Conservation (phyloP, 139 green algal species). For the Chlamydomonas incerta region DNA sequence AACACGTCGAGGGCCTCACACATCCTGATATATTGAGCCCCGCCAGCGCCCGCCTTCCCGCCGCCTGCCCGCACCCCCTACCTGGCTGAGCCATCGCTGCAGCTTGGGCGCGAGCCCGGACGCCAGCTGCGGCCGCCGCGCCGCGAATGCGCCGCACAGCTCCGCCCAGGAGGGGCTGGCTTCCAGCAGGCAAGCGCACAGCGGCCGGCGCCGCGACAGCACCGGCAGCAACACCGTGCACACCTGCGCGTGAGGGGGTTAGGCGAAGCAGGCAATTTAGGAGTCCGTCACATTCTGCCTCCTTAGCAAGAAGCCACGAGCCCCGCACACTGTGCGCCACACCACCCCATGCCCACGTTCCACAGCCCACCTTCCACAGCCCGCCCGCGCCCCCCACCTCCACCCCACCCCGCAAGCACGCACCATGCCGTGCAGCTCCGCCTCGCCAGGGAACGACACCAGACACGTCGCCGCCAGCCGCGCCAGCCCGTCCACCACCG, state of each 20-base stretch:
- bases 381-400: too few species aligned
- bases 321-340: too few species aligned
- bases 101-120: conserved; percentile 51
- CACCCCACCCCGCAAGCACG: too few species aligned
- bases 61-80: background rate
- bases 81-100: conserved; percentile 54
- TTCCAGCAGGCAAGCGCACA: conserved; percentile 56
- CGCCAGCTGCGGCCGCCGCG: conserved; percentile 38
- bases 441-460: conserved; percentile 59
- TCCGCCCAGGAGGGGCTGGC: conserved; percentile 61
- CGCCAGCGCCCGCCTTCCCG: background rate
- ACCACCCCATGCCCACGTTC: too few species aligned
- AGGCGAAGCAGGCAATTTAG: too few species aligned
- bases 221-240: conserved; percentile 65
- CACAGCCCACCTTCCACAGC: too few species aligned
- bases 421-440: conserved; percentile 60
- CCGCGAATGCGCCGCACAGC: conserved; percentile 61
- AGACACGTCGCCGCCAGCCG: conserved; percentile 59
- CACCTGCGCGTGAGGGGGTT: conserved; percentile 36
- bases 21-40: too few species aligned
- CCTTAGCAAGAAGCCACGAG: too few species aligned
- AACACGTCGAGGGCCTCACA: too few species aligned
- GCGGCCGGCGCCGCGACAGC: conserved; percentile 60
- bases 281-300: too few species aligned
- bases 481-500: conserved; percentile 65